Base-by-base conservation (phyloP, 495 filamentous ascomycete genomes). In the Penicillium arizonense region DNA sequence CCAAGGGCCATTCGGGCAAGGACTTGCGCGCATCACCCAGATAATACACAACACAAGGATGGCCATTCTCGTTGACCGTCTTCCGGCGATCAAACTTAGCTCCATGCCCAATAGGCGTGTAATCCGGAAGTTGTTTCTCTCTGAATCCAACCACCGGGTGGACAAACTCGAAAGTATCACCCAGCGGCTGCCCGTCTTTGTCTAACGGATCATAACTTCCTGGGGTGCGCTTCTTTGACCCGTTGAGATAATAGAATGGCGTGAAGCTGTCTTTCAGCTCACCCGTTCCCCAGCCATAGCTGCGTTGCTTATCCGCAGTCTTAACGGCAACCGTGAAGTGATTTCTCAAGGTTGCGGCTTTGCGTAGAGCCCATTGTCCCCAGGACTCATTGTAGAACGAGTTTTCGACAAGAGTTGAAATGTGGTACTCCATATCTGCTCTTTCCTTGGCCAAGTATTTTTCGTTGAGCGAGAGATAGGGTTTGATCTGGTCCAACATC, bases 401-500 rank as follows among this genome's bases (percentile, higher is more conserved):
- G 0, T 23, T 30, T 7, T 43, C 13, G 24, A 48, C 58, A n/a
- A 59, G 20, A 2, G 44, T 30, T 9, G 44, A 24, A 2, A 57
- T 46, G 4, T 50, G 9, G 3, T n/a, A n/a, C 28, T 59, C 52
- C 1, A 56, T 51, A 2, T 54, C 50, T 9, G 30, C 32, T 9
- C 58, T 54, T 20, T 58, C 59, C 3, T 47, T 23, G 3, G 33
- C 10, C 3, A 65, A 36, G 20, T 52, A 47, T 13, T 49, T 18
- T n/a, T 65, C 50, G 35, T 62, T 54, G 7, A 62, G 45, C 3
- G 55, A 62, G 0, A 62, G 38, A n/a, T 54, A 40, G 10, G 38
- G 50, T 18, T 51, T 53, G 42, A 63, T 50, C 44, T 60, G 60
- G 34, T 63, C 60, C 18, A 63, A 28, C 60, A 63, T 63, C 60